phyloP scores from a whole-genome alignment of 176 grass and related monocot species.

The Musa acuminata region DNA sequence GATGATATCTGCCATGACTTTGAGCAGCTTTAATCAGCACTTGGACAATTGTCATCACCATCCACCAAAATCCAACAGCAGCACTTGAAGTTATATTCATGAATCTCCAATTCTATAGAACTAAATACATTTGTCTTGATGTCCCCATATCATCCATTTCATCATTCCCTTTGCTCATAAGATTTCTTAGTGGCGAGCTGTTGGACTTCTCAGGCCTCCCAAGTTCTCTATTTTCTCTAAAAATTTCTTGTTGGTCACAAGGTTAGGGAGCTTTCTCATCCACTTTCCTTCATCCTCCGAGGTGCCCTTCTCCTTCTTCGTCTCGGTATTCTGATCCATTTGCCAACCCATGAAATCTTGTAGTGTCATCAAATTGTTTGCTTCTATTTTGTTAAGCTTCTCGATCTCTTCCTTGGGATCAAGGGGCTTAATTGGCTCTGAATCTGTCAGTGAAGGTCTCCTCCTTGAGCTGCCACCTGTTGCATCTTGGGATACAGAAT shows the following conservation, averaged over 20 bases:
- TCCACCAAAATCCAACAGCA: no score
- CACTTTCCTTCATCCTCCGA: neutral
- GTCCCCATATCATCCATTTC: neutral
- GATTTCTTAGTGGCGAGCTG: neutral
- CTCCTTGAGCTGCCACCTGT: neutral
- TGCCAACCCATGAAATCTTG: slow-evolving; percentile 16
- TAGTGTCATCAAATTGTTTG: neutral
- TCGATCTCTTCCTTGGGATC: slow-evolving; percentile 5
- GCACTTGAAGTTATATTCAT: no score
- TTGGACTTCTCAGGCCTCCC: slow-evolving; percentile 1
- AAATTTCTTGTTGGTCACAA: slow-evolving; percentile 3
- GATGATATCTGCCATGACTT: no score
- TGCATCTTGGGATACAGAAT: neutral
- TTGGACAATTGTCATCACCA: no score
- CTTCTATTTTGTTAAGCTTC: slow-evolving; percentile 4
- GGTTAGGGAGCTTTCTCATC: neutral
- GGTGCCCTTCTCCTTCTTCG: neutral
- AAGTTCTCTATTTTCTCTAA: slow-evolving; percentile 5
- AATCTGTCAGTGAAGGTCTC: neutral
- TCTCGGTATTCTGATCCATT: neutral
- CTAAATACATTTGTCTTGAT: neutral
- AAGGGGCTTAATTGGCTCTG: neutral
- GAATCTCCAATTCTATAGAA: no score
- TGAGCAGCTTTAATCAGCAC: no score
- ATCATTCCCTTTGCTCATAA: neutral